A percentile compares a stretch with the other conserved stretches of the same genome.
Conservation (phyloP, 257 asterid species). For the Solanum paucissectum region DNA sequence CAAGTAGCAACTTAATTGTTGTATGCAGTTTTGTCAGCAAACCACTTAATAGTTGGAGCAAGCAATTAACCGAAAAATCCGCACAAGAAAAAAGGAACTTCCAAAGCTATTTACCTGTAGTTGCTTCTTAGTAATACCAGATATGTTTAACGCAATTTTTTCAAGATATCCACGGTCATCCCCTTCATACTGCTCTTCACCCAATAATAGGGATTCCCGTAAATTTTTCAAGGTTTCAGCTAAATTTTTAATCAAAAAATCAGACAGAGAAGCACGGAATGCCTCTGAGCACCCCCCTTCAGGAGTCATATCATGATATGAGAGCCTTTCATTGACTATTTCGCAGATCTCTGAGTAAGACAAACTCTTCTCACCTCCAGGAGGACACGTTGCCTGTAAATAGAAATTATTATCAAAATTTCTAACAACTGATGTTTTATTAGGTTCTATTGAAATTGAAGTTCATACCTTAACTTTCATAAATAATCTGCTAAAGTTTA, state of each 20-base stretch:
- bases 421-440: background rate
- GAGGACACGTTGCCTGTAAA: constrained; percentile 87
- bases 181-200: constrained; percentile 22
- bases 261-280: constrained; percentile 46
- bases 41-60: background rate
- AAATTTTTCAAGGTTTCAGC: constrained; percentile 19
- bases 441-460: background rate
- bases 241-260: constrained; percentile 36
- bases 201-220: constrained; percentile 18
- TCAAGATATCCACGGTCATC: constrained; percentile 30
- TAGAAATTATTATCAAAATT: constrained; percentile 2
- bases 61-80: background rate
- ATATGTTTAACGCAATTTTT: constrained; percentile 40
- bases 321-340: constrained; percentile 35
- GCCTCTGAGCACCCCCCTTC: constrained; percentile 43
- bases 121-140: constrained; percentile 68
- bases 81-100: background rate
- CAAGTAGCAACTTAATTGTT: background rate
- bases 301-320: constrained; percentile 25
- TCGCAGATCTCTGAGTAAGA: constrained; percentile 29
- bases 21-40: background rate
- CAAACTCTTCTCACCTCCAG: constrained; percentile 46
- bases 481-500: constrained; percentile 76
- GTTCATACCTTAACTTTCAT: constrained; percentile 75
- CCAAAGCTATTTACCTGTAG: constrained; percentile 39